Conservation (phyloP, 2,329 filamentous ascomycete genomes). For the Coccinonectria pachysandricola region DNA sequence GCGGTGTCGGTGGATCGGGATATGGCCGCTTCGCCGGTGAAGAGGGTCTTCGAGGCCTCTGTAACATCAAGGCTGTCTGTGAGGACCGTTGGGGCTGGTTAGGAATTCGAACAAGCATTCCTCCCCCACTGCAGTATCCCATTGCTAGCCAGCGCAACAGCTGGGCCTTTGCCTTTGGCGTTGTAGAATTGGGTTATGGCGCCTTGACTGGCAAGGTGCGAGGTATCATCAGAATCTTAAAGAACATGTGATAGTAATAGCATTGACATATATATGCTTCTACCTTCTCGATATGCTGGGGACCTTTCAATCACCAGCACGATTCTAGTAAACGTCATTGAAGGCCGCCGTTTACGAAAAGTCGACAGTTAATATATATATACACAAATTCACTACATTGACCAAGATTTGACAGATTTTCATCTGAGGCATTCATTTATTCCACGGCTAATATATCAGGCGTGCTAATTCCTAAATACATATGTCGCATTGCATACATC, state of each 20-base stretch:
- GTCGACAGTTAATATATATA: too few species aligned
- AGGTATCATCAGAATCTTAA: slow-evolving; percentile 31
- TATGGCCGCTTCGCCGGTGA: slow-evolving; percentile 90
- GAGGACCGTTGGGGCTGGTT: slow-evolving; percentile 57
- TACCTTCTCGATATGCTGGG: too few species aligned
- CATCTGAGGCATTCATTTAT: too few species aligned
- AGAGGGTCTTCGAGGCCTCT: slow-evolving; percentile 75
- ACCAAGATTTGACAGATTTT: too few species aligned
- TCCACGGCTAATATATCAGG: too few species aligned
- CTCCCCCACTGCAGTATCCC: slow-evolving; percentile 71
- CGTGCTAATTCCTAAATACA: too few species aligned
- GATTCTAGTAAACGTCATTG: too few species aligned
- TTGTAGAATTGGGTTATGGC: slow-evolving; percentile 53
- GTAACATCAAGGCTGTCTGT: slow-evolving; percentile 81
- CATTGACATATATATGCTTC: too few species aligned
- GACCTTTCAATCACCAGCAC: too few species aligned
- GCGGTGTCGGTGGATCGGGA: slow-evolving; percentile 77
- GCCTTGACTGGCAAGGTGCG: slow-evolving; percentile 25
- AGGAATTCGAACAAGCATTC: slow-evolving; percentile 66
- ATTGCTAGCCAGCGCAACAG: slow-evolving; percentile 52
- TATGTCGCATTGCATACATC: too few species aligned
- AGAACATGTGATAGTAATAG: slow-evolving; percentile 28
- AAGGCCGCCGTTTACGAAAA: too few species aligned
- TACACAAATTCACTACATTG: too few species aligned
- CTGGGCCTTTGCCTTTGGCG: slow-evolving; percentile 54